Evolutionary conservation across 2,329 filamentous ascomycete species (phyloP).

Genomic region (Apiospora sp.): DNA sequence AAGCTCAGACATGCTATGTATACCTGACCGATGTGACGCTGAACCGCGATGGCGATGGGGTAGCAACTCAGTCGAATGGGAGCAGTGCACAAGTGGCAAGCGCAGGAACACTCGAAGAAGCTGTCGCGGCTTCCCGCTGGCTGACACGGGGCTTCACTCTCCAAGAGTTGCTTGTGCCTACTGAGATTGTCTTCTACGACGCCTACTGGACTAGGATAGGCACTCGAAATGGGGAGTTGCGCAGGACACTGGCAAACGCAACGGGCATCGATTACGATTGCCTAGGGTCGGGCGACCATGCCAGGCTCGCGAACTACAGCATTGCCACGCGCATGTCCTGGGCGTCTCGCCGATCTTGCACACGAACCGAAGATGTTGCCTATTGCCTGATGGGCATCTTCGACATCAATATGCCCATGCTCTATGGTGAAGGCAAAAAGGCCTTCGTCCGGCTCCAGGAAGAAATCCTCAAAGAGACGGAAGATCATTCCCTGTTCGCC

Average conservation of each 20-base stretch:
- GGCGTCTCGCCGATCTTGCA: slow-evolving; percentile 38
- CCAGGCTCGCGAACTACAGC: neutral
- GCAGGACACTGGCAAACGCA: accelerated
- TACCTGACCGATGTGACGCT: slow-evolving; percentile 23
- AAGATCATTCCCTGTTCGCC: slow-evolving; percentile 4
- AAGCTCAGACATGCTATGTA: neutral
- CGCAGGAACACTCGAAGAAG: neutral
- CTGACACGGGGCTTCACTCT: slow-evolving; percentile 22
- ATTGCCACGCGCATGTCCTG: slow-evolving; percentile 31
- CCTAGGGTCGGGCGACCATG: neutral
- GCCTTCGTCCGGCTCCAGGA: slow-evolving; percentile 42
- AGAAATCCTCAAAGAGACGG: slow-evolving; percentile 33
- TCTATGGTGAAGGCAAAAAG: slow-evolving; percentile 42
- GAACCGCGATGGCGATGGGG: neutral
- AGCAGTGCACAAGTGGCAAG: too few species aligned
- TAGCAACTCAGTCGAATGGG: accelerated
- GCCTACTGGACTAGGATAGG: neutral
- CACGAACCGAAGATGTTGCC: slow-evolving; percentile 39
- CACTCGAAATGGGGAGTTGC: neutral
- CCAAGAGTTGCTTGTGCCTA: slow-evolving; percentile 21
- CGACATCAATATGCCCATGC: slow-evolving; percentile 42
- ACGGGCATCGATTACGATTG: neutral
- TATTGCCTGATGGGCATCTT: slow-evolving; percentile 45
- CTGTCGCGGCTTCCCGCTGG: neutral
- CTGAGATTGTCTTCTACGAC: neutral